Percentiles rank a stretch among this genome's conserved stretches.
Evolutionary conservation across 192 early-diverging fungal genomes (phyloP).

Genomic region (Kickxella alabastrina): DNA sequence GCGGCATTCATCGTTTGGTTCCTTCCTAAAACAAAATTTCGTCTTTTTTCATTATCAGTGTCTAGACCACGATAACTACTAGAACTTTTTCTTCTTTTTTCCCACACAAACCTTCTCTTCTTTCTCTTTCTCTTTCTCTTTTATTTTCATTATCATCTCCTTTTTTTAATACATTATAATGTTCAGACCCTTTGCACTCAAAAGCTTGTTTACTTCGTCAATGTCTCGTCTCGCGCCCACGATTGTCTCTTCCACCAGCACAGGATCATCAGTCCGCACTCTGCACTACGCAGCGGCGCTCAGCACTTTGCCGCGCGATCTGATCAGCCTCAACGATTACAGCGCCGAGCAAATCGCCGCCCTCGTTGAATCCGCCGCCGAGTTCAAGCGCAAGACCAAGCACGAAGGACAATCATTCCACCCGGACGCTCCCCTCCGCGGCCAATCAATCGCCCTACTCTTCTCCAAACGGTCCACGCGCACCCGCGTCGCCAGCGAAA

Average conservation of each 20-base stretch:
- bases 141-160: neutral
- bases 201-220: constrained; percentile 8
- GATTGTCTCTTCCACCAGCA: constrained; percentile 10
- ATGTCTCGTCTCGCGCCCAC: constrained; percentile 16
- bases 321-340: constrained; percentile 72
- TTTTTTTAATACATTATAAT: constrained; percentile 10
- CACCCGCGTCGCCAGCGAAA: constrained; percentile 92
- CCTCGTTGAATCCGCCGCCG: constrained; percentile 72
- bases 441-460: constrained; percentile 86
- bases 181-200: constrained; percentile 22
- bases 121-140: neutral
- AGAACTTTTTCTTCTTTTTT: too few species aligned
- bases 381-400: constrained; percentile 75
- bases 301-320: constrained; percentile 31
- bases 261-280: neutral
- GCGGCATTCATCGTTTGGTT: too few species aligned
- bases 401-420: constrained; percentile 49
- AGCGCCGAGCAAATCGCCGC: constrained; percentile 70
- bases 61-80: too few species aligned
- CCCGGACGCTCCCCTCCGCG: constrained; percentile 59
- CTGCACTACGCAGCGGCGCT: constrained; percentile 11
- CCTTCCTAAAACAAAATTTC: too few species aligned
- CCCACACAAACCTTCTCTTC: too few species aligned
- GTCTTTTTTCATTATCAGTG: too few species aligned
- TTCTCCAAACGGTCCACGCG: constrained; percentile 97